These are phyloP conservation scores for Salvia splendens DNA, from an alignment of 257 asterid species.

Conservation along the genomic window DNA sequence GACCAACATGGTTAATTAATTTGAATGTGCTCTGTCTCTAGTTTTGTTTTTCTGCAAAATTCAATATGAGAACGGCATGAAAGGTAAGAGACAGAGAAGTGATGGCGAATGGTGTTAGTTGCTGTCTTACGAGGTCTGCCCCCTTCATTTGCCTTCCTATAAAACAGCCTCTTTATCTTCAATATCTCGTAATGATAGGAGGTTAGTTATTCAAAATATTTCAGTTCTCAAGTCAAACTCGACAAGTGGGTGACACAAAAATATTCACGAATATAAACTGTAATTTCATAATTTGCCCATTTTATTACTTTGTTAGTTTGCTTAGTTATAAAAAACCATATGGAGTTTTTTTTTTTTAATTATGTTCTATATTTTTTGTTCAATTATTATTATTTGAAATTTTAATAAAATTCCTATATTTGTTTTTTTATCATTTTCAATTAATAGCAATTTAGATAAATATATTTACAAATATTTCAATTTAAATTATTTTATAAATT, in stretches of 20 bases:
- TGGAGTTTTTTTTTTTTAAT: no score
- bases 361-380: no score
- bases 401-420: no score
- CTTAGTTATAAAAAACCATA: no score
- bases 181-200: conserved; percentile 17
- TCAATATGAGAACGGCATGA: neutral
- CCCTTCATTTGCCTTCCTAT: conserved; percentile 35
- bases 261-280: no score
- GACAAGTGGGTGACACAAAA: neutral
- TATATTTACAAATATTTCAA: no score
- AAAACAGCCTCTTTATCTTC: conserved; percentile 23
- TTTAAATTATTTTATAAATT: no score
- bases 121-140: conserved; percentile 32
- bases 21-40: neutral
- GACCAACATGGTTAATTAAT: neutral
- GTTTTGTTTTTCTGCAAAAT: conserved; percentile 24
- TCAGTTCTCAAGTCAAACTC: neutral
- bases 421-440: no score
- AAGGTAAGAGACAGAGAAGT: conserved; percentile 33
- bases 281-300: no score
- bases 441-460: no score
- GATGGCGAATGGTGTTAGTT: conserved; percentile 20
- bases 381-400: no score
- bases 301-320: no score
- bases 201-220: neutral